Percentiles rank a stretch among this genome's conserved stretches.
These are phyloP conservation scores for Wakefieldia striispora DNA, from an alignment of 768 basidiomycete genomes.

Conservation along the genomic window DNA sequence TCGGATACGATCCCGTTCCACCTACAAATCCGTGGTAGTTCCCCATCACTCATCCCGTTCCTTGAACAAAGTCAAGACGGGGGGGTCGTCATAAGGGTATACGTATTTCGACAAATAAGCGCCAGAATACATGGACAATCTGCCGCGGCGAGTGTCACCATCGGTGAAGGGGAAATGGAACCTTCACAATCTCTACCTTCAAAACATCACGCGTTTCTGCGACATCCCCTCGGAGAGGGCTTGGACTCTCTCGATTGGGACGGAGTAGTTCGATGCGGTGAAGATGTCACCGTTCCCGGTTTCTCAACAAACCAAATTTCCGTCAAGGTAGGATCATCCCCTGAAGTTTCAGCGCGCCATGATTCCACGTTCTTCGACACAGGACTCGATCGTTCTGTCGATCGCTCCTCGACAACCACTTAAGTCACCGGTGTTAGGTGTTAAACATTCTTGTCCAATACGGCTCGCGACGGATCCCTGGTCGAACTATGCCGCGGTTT, in stretches of 20 bases:
- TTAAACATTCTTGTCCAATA: conserved; percentile 50
- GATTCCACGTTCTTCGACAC: neutral
- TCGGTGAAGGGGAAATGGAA: conserved; percentile 50
- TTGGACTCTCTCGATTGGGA: conserved; percentile 59
- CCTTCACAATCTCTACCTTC: conserved; percentile 40
- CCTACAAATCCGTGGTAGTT: conserved; percentile 53
- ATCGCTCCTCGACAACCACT: conserved; percentile 42
- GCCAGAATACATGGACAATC: conserved; percentile 31
- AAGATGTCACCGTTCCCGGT: conserved; percentile 41
- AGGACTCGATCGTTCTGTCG: conserved; percentile 60
- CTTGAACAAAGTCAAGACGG: conserved; percentile 27
- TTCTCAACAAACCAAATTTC: conserved; percentile 46
- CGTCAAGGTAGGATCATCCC: conserved; percentile 44
- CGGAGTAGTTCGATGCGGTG: conserved; percentile 44
- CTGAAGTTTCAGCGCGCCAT: neutral
- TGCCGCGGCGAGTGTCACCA: conserved; percentile 12
- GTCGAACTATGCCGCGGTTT: conserved; percentile 16
- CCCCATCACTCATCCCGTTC: conserved; percentile 46
- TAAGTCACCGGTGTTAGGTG: conserved; percentile 35
- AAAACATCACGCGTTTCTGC: conserved; percentile 2
- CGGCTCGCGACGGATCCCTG: conserved; percentile 60
- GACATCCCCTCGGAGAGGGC: conserved; percentile 18
- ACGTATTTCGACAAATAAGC: conserved; percentile 49
- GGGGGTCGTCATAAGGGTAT: conserved; percentile 42
- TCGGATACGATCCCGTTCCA: conserved; percentile 63